phyloP scores from a whole-genome alignment of 2,329 filamentous ascomycete species.

The Monascus ruber region DNA sequence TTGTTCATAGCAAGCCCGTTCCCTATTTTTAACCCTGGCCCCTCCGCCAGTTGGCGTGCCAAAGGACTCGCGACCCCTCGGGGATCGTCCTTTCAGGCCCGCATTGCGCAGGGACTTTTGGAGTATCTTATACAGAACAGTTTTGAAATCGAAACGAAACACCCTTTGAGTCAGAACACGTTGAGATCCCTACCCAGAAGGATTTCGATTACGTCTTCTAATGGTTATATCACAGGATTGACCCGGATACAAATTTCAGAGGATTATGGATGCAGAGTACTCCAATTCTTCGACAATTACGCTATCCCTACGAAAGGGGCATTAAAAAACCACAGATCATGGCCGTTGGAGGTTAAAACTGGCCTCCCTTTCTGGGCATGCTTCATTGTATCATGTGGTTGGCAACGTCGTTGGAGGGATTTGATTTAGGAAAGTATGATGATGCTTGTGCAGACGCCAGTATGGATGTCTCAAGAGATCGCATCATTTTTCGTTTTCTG shows the following conservation, averaged over 20 bases:
- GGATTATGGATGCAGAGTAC: constrained; percentile 93
- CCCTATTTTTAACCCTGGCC: constrained; percentile 90
- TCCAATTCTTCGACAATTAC: constrained; percentile 78
- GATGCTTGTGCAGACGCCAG: constrained; percentile 81
- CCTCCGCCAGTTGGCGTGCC: constrained; percentile 72
- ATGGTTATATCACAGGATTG: constrained; percentile 92
- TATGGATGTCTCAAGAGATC: constrained; percentile 75
- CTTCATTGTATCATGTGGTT: constrained; percentile 98
- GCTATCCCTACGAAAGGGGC: constrained; percentile 88
- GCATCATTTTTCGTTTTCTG: constrained; percentile 89
- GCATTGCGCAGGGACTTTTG: constrained; percentile 77
- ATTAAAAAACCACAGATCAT: constrained; percentile 95
- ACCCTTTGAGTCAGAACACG: constrained; percentile 76
- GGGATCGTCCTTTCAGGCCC: constrained; percentile 69
- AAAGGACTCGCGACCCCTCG: constrained; percentile 73
- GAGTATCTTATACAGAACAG: constrained; percentile 77
- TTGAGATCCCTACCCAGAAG: constrained; percentile 94
- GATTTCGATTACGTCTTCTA: constrained; percentile 98
- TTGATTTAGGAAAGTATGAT: constrained; percentile 66
- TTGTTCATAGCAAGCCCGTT: too few species aligned
- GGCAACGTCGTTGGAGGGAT: constrained; percentile 84
- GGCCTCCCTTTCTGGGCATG: constrained; percentile 86
- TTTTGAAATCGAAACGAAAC: constrained; percentile 79
- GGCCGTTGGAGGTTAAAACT: constrained; percentile 92
- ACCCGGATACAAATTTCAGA: constrained; percentile 85